These are phyloP conservation scores for Capsella rubella DNA, from an alignment of 441 rosid genomes.

Conservation along the genomic window DNA sequence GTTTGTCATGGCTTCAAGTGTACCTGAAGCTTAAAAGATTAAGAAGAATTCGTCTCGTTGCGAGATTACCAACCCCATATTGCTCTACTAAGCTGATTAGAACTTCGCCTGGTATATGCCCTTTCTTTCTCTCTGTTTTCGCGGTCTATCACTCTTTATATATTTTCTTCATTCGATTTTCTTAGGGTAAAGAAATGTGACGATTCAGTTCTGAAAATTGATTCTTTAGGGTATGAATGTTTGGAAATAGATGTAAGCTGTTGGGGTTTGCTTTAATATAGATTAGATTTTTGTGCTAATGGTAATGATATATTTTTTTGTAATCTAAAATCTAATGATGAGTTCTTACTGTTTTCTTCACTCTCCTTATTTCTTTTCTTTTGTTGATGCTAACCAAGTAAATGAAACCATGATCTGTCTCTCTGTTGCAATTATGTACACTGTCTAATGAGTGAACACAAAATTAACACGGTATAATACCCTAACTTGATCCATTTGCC, in stretches of 20 bases:
- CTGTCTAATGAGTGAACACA: neutral
- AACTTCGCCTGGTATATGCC: slow-evolving; percentile 11
- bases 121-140: neutral
- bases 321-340: too few species aligned
- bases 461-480: neutral
- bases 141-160: too few species aligned
- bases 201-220: neutral
- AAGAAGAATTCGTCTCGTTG: neutral
- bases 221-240: slow-evolving; percentile 23
- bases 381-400: neutral
- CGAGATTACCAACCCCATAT: slow-evolving; percentile 9
- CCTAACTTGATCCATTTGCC: neutral
- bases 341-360: too few species aligned
- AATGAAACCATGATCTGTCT: neutral
- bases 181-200: slow-evolving; percentile 7
- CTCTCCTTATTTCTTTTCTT: neutral
- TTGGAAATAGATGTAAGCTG: slow-evolving; percentile 11
- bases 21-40: slow-evolving; percentile 23
- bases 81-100: slow-evolving; percentile 18
- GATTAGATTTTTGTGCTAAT: slow-evolving; percentile 17
- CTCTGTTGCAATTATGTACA: neutral
- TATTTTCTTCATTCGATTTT: neutral
- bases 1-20: slow-evolving; percentile 75
- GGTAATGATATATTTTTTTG: neutral
- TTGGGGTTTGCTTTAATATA: slow-evolving; percentile 23